phyloP scores from a whole-genome alignment of 2,329 filamentous ascomycete species.

The Cladophialophora yegresii region DNA sequence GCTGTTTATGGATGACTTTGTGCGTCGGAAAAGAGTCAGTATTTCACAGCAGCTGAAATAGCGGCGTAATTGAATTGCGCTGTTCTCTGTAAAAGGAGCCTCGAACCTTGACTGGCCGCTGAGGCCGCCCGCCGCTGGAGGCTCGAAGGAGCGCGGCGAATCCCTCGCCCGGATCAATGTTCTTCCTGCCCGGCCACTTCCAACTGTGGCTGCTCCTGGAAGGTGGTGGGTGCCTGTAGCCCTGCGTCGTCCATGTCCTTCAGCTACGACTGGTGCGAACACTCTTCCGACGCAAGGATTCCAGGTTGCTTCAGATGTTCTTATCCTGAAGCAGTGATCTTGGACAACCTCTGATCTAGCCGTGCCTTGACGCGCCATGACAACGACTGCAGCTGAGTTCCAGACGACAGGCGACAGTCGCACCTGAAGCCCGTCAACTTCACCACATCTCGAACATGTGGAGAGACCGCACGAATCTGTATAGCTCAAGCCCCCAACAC shows the following conservation, averaged over 20 bases:
- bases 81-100: conserved; percentile 8
- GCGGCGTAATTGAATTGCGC: conserved; percentile 9
- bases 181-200: not conserved
- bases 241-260: not conserved
- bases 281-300: not conserved
- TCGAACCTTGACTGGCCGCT: conserved; percentile 2
- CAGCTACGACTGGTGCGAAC: not conserved
- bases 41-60: conserved; percentile 15
- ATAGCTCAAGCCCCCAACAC: conserved; percentile 43
- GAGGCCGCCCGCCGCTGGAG: not conserved
- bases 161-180: not conserved
- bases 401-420: conserved; percentile 12
- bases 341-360: not conserved
- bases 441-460: conserved; percentile 73
- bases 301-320: not conserved
- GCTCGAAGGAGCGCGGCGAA: not conserved
- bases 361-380: conserved; percentile 21
- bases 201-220: not conserved
- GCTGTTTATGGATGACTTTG: not conserved
- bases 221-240: not conserved
- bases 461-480: conserved; percentile 99
- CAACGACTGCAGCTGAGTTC: conserved; percentile 1
- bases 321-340: not conserved
- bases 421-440: conserved; percentile 26
- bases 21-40: not conserved